Conservation (phyloP, 179 eudicot genomes). For the Silene noctiflora region DNA sequence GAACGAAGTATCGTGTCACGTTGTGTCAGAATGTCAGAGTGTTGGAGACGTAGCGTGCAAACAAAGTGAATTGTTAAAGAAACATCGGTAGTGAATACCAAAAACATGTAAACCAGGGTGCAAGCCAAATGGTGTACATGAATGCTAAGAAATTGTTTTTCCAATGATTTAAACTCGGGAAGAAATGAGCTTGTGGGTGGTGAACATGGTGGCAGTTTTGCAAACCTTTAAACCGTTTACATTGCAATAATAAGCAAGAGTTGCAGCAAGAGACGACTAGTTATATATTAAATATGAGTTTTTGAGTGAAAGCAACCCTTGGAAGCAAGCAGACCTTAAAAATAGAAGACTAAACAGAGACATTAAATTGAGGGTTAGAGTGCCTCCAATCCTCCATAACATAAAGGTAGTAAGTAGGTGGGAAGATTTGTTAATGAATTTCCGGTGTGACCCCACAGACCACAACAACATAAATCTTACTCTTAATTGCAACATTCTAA, state of each 20-base stretch:
- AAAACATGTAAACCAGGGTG: background rate
- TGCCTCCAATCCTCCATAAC: conserved; percentile 18
- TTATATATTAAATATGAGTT: background rate
- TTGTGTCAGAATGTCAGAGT: background rate
- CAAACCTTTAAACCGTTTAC: background rate
- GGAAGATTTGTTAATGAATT: conserved; percentile 15
- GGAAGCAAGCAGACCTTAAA: conserved; percentile 5
- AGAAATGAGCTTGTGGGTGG: background rate
- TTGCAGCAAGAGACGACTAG: background rate
- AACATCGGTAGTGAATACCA: background rate
- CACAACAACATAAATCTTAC: conserved; percentile 11
- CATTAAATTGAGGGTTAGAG: conserved; percentile 10
- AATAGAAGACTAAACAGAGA: conserved; percentile 14
- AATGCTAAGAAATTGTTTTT: background rate
- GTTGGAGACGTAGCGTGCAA: background rate
- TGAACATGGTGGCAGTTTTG: background rate
- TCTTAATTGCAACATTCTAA: conserved; percentile 7
- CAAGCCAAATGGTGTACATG: background rate
- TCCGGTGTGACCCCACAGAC: conserved; percentile 24
- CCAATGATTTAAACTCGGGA: background rate
- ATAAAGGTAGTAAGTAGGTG: conserved; percentile 16
- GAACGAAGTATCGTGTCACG: background rate
- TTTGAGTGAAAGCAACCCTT: conserved; percentile 6
- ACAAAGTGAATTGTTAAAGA: background rate
- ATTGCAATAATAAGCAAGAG: background rate